These are phyloP conservation scores for Beauveria medogensis DNA, from an alignment of 2,329 filamentous ascomycete genomes.

Conservation along the genomic window DNA sequence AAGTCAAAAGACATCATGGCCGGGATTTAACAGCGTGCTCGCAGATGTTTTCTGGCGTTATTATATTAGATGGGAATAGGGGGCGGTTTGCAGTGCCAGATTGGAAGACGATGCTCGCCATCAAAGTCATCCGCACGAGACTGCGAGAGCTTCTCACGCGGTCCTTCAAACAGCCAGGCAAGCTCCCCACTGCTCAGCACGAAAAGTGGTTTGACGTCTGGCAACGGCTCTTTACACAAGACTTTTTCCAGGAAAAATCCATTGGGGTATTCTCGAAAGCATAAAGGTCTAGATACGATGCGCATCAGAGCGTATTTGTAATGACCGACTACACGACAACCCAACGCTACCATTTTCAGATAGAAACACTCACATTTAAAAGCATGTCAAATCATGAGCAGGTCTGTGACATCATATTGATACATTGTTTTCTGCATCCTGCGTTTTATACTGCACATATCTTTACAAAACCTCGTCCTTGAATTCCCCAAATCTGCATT, in stretches of 20 bases:
- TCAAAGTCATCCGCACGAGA: conserved; percentile 69
- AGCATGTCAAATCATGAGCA: background rate
- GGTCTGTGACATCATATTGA: background rate
- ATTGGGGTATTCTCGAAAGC: conserved; percentile 21
- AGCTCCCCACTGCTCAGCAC: conserved; percentile 55
- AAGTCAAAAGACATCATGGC: background rate
- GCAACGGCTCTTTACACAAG: conserved; percentile 59
- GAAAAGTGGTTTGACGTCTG: conserved; percentile 68
- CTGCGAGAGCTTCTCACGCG: conserved; percentile 68
- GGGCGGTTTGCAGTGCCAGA: conserved; percentile 75
- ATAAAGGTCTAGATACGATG: conserved; percentile 14
- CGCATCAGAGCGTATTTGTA: background rate
- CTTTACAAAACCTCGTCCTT: background rate
- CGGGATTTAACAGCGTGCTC: background rate
- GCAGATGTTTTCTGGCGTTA: conserved; percentile 76
- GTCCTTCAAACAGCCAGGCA: conserved; percentile 61
- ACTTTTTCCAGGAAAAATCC: conserved; percentile 29
- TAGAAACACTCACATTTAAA: background rate
- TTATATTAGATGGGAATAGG: conserved; percentile 80
- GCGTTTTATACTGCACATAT: background rate
- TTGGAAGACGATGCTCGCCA: conserved; percentile 85
- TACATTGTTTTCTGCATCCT: background rate
- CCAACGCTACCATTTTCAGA: background rate
- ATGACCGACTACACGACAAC: background rate
- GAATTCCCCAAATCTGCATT: background rate